A percentile compares a stretch with the other conserved stretches of the same genome.
Conservation (phyloP, 2,329 filamentous ascomycete genomes). For the Hysterium pulicare region DNA sequence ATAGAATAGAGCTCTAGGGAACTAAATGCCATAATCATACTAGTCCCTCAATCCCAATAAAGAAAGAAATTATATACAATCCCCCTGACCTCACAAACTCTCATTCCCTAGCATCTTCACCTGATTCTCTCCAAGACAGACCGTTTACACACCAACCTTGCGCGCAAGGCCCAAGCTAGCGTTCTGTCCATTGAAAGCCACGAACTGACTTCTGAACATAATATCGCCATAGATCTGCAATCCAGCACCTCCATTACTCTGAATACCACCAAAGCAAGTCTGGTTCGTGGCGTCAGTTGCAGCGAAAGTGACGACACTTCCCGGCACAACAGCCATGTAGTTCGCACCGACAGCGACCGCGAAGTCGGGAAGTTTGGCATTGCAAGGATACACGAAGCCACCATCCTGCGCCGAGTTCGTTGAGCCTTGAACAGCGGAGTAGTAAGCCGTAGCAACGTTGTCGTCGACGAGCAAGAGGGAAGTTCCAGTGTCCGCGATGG, state of each 20-base stretch:
- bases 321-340: constrained; percentile 57
- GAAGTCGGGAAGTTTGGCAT: constrained; percentile 41
- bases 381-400: constrained; percentile 46
- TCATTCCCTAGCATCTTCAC: no score
- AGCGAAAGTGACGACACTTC: constrained; percentile 41
- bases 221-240: constrained; percentile 64
- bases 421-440: constrained; percentile 40
- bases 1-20: no score
- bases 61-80: no score
- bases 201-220: constrained; percentile 59
- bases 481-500: constrained; percentile 56
- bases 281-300: constrained; percentile 39
- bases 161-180: constrained; percentile 52
- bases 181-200: constrained; percentile 56
- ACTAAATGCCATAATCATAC: no score
- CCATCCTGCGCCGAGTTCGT: constrained; percentile 35
- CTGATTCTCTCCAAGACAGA: no score
- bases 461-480: constrained; percentile 60
- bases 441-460: constrained; percentile 48
- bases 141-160: constrained; percentile 1
- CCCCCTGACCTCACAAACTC: no score
- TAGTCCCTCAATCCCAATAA: no score
- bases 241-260: constrained; percentile 51
- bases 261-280: constrained; percentile 66
- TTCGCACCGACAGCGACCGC: constrained; percentile 55